Evolutionary conservation across 257 asterid genomes (phyloP).

Genomic region (Euphrasia confusa): DNA sequence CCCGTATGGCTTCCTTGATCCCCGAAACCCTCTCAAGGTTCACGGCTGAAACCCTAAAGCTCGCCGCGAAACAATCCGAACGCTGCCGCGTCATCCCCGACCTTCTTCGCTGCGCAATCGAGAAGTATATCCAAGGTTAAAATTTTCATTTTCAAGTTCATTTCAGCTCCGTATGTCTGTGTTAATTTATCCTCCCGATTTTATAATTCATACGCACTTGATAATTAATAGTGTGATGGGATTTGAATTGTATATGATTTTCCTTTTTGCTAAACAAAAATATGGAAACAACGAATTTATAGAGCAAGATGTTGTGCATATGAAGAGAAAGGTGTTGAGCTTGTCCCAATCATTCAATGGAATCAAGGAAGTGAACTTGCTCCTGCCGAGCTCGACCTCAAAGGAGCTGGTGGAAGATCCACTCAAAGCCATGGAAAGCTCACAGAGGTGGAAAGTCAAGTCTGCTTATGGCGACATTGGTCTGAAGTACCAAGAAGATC

Average conservation of each 20-base stretch:
- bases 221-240: neutral
- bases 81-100: constrained; percentile 66
- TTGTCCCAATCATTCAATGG: constrained; percentile 60
- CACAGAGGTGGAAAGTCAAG: constrained; percentile 79
- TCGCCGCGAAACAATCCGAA: constrained; percentile 87
- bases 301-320: constrained; percentile 76
- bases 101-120: constrained; percentile 75
- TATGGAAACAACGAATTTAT: constrained; percentile 22
- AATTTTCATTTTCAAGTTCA: neutral
- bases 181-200: neutral
- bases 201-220: neutral
- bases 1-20: constrained; percentile 52
- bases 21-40: constrained; percentile 65
- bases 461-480: constrained; percentile 74
- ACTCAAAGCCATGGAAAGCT: constrained; percentile 53
- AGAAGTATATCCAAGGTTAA: constrained; percentile 64
- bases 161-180: neutral
- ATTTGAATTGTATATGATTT: neutral
- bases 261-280: neutral
- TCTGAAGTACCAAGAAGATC: constrained; percentile 71
- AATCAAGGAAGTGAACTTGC: constrained; percentile 72
- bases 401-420: constrained; percentile 85
- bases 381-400: constrained; percentile 70
- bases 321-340: constrained; percentile 84
- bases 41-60: constrained; percentile 77